These are phyloP conservation scores for Cydonia oblonga DNA, from an alignment of 331 rosid genomes.

Conservation along the genomic window DNA sequence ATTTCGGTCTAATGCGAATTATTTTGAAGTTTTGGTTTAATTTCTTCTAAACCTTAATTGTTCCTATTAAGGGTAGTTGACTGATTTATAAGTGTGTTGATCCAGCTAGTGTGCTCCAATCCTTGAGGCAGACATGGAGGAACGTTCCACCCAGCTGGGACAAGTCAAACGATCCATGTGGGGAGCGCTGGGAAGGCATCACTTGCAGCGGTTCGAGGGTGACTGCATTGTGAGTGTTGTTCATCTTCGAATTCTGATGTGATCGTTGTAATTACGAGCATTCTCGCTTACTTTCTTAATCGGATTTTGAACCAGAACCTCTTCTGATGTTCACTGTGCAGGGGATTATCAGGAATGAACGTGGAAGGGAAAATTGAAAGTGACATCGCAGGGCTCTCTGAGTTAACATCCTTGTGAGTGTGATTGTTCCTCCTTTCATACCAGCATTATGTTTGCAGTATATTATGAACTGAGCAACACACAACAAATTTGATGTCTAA, in stretches of 20 bases:
- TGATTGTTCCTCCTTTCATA: not conserved
- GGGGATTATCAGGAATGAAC: slow-evolving; percentile 77
- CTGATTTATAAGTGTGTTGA: not conserved
- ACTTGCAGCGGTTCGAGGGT: slow-evolving; percentile 64
- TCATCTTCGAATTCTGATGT: not conserved
- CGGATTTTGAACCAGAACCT: not conserved
- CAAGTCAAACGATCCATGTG: slow-evolving; percentile 66
- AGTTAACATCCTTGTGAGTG: slow-evolving; percentile 74
- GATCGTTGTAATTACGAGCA: not conserved
- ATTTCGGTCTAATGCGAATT: not conserved
- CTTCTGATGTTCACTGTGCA: not conserved
- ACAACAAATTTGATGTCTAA: not conserved
- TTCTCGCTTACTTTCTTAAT: not conserved
- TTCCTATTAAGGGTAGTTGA: not conserved
- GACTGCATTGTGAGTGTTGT: slow-evolving; percentile 55
- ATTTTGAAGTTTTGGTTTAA: not conserved
- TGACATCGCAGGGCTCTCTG: slow-evolving; percentile 62
- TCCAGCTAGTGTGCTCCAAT: slow-evolving; percentile 46
- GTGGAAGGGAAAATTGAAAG: slow-evolving; percentile 53
- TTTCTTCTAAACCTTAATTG: not conserved
- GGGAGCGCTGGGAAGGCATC: slow-evolving; percentile 81
- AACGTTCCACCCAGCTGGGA: slow-evolving; percentile 79
- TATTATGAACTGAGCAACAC: not conserved
- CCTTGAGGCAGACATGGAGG: slow-evolving; percentile 45
- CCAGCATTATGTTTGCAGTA: not conserved